Percentiles rank a stretch among this genome's conserved stretches.
Evolutionary conservation across 495 filamentous ascomycete species (phyloP).

Genomic region (Ascodesmis nigricans): DNA sequence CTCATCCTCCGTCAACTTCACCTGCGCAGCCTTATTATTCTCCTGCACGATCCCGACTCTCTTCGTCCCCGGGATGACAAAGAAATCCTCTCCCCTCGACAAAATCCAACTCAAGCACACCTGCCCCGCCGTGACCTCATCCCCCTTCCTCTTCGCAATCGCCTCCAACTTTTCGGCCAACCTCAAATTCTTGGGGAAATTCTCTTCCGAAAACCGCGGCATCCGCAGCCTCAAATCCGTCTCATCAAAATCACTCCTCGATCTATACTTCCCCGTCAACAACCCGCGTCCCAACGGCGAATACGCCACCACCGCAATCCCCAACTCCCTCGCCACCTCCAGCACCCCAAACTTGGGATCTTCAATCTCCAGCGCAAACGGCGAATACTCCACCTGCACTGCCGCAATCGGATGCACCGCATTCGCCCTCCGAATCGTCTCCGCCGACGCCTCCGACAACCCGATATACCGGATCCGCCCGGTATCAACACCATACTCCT

Average conservation of each 20-base stretch:
- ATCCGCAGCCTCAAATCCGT: constrained; percentile 24
- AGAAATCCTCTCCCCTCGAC: constrained; percentile 32
- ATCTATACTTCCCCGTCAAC: constrained; percentile 29
- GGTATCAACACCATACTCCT: constrained; percentile 24
- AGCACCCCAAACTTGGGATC: constrained; percentile 27
- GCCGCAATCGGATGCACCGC: constrained; percentile 37
- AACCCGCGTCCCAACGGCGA: constrained; percentile 38
- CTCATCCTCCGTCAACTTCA: constrained; percentile 28
- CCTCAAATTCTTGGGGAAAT: constrained; percentile 30
- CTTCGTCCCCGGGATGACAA: constrained; percentile 30
- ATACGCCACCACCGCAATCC: constrained; percentile 37
- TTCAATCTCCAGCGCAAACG: constrained; percentile 38
- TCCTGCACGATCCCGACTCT: neutral
- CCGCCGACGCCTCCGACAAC: constrained; percentile 32
- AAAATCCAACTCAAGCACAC: constrained; percentile 38
- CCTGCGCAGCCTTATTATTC: constrained; percentile 23
- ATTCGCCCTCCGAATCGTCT: constrained; percentile 36
- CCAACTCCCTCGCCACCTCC: constrained; percentile 37
- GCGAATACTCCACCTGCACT: constrained; percentile 42
- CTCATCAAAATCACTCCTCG: constrained; percentile 26
- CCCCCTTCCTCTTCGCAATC: constrained; percentile 29
- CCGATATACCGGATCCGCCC: constrained; percentile 42
- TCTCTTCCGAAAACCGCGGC: constrained; percentile 32
- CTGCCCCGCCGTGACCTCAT: constrained; percentile 29
- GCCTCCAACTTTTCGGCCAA: constrained; percentile 26